Percentiles rank a stretch among this genome's conserved stretches.
Conservation (phyloP, 1,284 basidiomycete species). For the Sanghuangporus baumii region DNA sequence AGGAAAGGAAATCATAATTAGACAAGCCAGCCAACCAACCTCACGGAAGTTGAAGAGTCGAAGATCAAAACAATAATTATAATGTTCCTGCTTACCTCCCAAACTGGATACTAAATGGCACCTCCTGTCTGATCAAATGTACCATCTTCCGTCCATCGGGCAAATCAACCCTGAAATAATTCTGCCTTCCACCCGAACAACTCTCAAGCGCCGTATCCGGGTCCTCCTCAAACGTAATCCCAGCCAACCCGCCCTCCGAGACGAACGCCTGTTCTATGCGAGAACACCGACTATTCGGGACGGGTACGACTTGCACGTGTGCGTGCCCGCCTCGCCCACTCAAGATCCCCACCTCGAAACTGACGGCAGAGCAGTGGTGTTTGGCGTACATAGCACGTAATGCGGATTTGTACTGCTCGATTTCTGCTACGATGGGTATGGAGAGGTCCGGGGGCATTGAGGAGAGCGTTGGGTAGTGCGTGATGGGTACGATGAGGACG, state of each 20-base stretch:
- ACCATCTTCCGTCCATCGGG: slow-evolving; percentile 84
- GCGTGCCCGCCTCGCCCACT: slow-evolving; percentile 89
- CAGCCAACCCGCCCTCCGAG: slow-evolving; percentile 55
- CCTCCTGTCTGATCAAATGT: slow-evolving; percentile 72
- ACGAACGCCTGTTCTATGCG: slow-evolving; percentile 69
- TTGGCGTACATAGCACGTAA: slow-evolving; percentile 69
- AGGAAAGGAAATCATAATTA: slow-evolving; percentile 13
- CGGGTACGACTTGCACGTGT: slow-evolving; percentile 82
- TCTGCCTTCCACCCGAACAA: slow-evolving; percentile 49
- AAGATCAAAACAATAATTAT: not conserved
- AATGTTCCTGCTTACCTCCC: slow-evolving; percentile 62
- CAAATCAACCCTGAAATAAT: slow-evolving; percentile 87
- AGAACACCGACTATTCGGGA: slow-evolving; percentile 58
- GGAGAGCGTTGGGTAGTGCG: slow-evolving; percentile 56
- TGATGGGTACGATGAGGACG: slow-evolving; percentile 83
- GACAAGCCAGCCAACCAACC: slow-evolving; percentile 10
- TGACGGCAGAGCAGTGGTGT: slow-evolving; percentile 62
- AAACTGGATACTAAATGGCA: slow-evolving; percentile 87
- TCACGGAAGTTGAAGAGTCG: not conserved
- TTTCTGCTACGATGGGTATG: slow-evolving; percentile 72
- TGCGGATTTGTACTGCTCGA: slow-evolving; percentile 71
- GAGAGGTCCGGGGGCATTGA: slow-evolving; percentile 71
- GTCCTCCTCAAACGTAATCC: slow-evolving; percentile 63
- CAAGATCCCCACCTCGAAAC: slow-evolving; percentile 85
- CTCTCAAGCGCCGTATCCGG: slow-evolving; percentile 56